Evolutionary conservation across 495 filamentous ascomycete genomes (phyloP).

Genomic region (Chlorociboria aeruginascens): DNA sequence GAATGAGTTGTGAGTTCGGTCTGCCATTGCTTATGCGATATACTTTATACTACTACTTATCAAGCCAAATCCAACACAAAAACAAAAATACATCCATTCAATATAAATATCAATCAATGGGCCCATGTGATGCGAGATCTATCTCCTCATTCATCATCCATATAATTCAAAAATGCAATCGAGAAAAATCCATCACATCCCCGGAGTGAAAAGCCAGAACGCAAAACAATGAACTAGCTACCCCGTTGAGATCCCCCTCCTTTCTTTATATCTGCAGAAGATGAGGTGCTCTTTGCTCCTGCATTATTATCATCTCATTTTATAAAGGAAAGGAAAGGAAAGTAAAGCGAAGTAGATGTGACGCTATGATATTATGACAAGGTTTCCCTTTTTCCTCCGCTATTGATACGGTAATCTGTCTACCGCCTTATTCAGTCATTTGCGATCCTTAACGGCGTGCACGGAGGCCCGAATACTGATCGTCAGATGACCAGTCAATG

Average conservation of each 20-base stretch:
- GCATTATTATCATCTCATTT: background rate
- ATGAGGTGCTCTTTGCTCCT: background rate
- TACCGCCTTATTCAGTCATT: background rate
- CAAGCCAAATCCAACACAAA: too few species aligned
- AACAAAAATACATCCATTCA: too few species aligned
- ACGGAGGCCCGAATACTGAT: conserved; percentile 13
- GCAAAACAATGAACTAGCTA: background rate
- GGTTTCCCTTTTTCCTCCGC: conserved; percentile 5
- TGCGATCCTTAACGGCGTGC: too few species aligned
- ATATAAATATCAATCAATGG: too few species aligned
- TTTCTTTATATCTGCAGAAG: conserved; percentile 1
- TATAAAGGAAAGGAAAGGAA: conserved; percentile 2
- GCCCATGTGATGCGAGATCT: conserved; percentile 3
- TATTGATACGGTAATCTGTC: conserved; percentile 1
- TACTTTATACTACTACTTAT: too few species aligned
- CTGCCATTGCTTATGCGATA: too few species aligned
- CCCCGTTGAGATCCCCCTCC: conserved; percentile 12
- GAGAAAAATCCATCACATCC: conserved; percentile 4
- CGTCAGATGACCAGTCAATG: conserved; percentile 16
- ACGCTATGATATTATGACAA: conserved; percentile 19
- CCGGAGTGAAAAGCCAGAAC: conserved; percentile 8
- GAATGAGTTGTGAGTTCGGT: too few species aligned
- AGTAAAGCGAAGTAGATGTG: conserved; percentile 4
- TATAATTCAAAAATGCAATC: background rate
- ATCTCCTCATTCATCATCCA: background rate